These are phyloP conservation scores for Wickerhamiella dianesei DNA, from an alignment of 805 yeast species.

Conservation along the genomic window DNA sequence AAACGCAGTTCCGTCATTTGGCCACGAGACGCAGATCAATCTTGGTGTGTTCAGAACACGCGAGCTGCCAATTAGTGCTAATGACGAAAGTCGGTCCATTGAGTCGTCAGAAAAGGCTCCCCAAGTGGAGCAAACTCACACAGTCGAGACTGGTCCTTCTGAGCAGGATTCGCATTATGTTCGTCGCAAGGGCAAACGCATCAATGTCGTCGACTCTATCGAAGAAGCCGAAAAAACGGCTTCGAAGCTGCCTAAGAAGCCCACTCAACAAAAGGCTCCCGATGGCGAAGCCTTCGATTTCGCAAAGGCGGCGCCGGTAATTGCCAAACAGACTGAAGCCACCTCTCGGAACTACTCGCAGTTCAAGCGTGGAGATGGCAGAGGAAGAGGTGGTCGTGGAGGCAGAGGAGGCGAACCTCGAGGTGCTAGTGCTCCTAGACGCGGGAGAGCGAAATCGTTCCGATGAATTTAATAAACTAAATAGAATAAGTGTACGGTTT, in stretches of 20 bases:
- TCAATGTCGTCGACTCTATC: slow-evolving; percentile 13
- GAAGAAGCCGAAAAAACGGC: slow-evolving; percentile 9
- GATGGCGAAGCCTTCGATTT: slow-evolving; percentile 18
- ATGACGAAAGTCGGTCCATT: slow-evolving; percentile 10
- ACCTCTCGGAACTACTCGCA: background rate
- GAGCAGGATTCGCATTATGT: background rate
- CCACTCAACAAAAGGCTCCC: slow-evolving; percentile 9
- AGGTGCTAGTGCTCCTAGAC: background rate
- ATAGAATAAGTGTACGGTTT: background rate
- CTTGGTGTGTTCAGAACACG: slow-evolving; percentile 2
- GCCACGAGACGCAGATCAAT: background rate
- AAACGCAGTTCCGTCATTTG: background rate
- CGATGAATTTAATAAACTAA: background rate
- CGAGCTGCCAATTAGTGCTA: slow-evolving; percentile 4
- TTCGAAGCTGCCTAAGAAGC: slow-evolving; percentile 1
- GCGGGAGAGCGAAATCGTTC: background rate
- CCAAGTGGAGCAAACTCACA: too few species aligned
- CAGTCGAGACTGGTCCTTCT: background rate
- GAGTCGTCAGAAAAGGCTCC: too few species aligned
- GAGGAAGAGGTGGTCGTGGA: background rate
- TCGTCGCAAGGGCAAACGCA: slow-evolving; percentile 4
- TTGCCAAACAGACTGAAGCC: slow-evolving; percentile 7
- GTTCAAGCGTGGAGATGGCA: background rate
- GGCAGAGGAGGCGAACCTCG: background rate
- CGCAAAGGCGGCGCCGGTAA: slow-evolving; percentile 17